A percentile compares a stretch with the other conserved stretches of the same genome.
phyloP scores from a whole-genome alignment of 208 protist genomes.

The Crithidia brevicula region DNA sequence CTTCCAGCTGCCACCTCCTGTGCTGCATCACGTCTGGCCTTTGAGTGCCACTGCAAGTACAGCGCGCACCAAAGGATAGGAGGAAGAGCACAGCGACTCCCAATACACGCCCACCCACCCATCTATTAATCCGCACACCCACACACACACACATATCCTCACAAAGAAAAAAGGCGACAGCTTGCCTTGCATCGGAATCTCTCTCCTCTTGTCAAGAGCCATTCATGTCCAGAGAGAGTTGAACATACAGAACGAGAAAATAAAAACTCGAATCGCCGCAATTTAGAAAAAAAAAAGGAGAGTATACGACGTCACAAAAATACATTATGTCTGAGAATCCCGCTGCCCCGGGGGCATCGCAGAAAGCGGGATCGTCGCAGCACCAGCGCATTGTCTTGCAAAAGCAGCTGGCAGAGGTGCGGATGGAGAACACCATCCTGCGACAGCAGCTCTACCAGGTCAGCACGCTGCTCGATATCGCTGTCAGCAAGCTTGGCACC shows the following conservation, averaged over 20 bases:
- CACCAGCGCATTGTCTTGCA: conserved; percentile 80
- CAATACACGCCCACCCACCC: background rate
- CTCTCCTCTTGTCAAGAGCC: no score
- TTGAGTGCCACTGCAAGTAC: no score
- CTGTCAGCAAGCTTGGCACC: conserved; percentile 80
- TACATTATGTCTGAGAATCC: conserved; percentile 15
- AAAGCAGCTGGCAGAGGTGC: conserved; percentile 66
- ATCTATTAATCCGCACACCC: background rate
- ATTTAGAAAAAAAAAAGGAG: no score
- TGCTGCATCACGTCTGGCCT: no score
- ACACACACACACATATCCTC: background rate
- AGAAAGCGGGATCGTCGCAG: conserved; percentile 54
- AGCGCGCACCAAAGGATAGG: background rate
- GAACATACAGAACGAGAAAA: no score
- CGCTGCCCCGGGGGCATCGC: conserved; percentile 25
- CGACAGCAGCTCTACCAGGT: conserved; percentile 82
- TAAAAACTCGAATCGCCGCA: no score
- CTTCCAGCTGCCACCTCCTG: no score
- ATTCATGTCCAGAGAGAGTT: no score
- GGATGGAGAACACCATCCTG: conserved; percentile 82
- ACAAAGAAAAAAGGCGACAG: no score
- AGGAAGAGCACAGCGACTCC: background rate
- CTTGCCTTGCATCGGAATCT: no score
- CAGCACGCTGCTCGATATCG: conserved; percentile 81
- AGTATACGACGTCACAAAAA: background rate